phyloP scores from a whole-genome alignment of 1,139 yeast genomes.

The Magnusiomyces tetraspermus region DNA sequence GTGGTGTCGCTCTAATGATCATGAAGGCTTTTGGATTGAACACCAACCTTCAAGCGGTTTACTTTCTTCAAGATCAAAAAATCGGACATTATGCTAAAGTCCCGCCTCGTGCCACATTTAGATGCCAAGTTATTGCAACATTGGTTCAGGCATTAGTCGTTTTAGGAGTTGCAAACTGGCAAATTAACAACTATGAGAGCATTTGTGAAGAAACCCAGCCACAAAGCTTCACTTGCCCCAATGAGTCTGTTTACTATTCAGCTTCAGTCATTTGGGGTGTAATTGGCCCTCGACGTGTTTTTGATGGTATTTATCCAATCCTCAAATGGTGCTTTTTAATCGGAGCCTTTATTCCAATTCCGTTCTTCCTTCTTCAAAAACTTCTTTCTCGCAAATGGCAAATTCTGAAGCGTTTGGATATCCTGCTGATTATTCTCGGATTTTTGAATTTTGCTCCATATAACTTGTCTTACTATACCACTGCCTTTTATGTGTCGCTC shows the following conservation, averaged over 20 bases:
- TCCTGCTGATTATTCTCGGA: conserved; percentile 44
- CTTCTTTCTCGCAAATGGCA: conserved; percentile 43
- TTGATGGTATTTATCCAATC: conserved; percentile 40
- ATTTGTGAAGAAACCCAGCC: conserved; percentile 22
- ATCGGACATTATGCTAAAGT: conserved; percentile 49
- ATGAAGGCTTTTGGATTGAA: conserved; percentile 52
- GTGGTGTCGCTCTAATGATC: conserved; percentile 50
- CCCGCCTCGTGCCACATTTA: conserved; percentile 51
- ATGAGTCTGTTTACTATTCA: conserved; percentile 41
- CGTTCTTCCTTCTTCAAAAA: conserved; percentile 36
- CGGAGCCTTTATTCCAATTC: conserved; percentile 40
- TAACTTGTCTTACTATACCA: conserved; percentile 42
- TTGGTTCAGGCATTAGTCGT: conserved; percentile 34
- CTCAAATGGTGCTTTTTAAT: conserved; percentile 44
- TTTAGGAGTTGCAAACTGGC: conserved; percentile 45
- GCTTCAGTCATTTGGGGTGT: conserved; percentile 57
- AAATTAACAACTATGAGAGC: conserved; percentile 33
- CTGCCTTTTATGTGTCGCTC: conserved; percentile 43
- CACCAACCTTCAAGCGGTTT: conserved; percentile 51
- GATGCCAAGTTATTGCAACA: conserved; percentile 44
- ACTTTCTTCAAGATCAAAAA: conserved; percentile 47
- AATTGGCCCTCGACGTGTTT: conserved; percentile 56
- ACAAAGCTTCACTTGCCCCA: conserved; percentile 28
- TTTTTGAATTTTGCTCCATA: conserved; percentile 34
- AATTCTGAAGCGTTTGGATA: conserved; percentile 40